Evolutionary conservation across 352 stramenopile genomes (phyloP), one percentile per base, ranked within the genome.

Genomic region (Phytophthora citricola): DNA sequence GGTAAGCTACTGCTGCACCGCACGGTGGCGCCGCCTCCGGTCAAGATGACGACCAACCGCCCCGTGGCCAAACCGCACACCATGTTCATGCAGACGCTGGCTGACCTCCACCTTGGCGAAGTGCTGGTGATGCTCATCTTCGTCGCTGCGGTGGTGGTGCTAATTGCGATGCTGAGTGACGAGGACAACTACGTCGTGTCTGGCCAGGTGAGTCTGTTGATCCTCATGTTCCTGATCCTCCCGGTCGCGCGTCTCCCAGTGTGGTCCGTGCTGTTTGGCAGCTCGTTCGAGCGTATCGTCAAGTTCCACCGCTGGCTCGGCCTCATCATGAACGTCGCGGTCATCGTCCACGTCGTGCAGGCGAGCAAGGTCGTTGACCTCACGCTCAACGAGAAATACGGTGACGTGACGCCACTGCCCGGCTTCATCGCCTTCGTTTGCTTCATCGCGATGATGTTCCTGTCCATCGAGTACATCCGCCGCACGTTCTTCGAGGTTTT

Each of bases 281-380:
- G 69, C 49, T 92, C 83, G 29, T 91, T 92, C 38, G 87, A 94
- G 48, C 87, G 87, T 17, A 90, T 93, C 24, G 64, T 93, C 70
- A 93, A 93, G 75, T 95, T 93, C 47, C 87, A 95, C 63, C 87
- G 87, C 47, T 93, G 84, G 81, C 72, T 95, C n/a, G 87, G 85
- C 6, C 52, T 92, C 45, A 44, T 74, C 24, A 73, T 90, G 64
- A 83, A 75, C 15, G 43, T 92, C 11, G 73, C 78, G 7, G 72
- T 81, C 29, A 54, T 93, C 32, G 58, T 92, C 5, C 87, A 94
- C 67, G 58, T 93, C 41, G 58, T 91, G 9, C 52, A 84, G 47
- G 79, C 70, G 1, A 73, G 72, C 14, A 34, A 85, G 5, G 71
- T 89, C 10, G 81, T 80, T 11, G 60, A 66, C 24, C 39, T 85